A percentile compares a stretch with the other conserved stretches of the same genome.
phyloP scores from a whole-genome alignment of 1,284 basidiomycete species.

The Lentinula novae-zelandiae region DNA sequence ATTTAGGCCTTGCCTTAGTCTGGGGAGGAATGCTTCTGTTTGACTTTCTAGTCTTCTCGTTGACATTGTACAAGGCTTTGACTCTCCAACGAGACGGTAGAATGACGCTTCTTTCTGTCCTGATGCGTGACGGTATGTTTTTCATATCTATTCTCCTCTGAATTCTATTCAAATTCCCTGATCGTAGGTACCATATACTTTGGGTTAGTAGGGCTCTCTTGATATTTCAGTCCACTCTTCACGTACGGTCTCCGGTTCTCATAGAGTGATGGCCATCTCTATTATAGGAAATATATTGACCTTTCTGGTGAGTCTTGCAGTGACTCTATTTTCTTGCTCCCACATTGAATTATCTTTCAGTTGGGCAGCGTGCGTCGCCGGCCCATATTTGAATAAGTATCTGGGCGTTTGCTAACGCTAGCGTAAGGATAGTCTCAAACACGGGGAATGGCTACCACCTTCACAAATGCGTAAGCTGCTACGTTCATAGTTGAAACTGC shows the following conservation, averaged over 20 bases:
- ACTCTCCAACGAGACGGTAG: constrained; percentile 20
- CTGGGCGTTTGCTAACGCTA: neutral
- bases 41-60: constrained; percentile 34
- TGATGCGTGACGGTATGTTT: constrained; percentile 35
- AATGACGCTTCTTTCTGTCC: constrained; percentile 25
- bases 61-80: constrained; percentile 41
- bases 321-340: neutral
- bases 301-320: constrained; percentile 21
- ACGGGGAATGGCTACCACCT: constrained; percentile 28
- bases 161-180: neutral
- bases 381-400: constrained; percentile 23
- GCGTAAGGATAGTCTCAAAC: constrained; percentile 23
- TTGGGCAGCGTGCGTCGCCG: constrained; percentile 8
- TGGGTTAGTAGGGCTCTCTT: constrained; percentile 21
- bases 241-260: neutral
- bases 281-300: constrained; percentile 35
- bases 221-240: neutral
- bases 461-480: constrained; percentile 31
- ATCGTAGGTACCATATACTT: constrained; percentile 33
- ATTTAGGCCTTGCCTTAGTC: constrained; percentile 28
- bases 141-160: neutral
- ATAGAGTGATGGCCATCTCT: constrained; percentile 30
- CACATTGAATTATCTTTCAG: neutral
- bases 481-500: neutral
- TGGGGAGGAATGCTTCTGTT: constrained; percentile 38